Evolutionary conservation across 1,139 yeast species (phyloP).

Genomic region (Meyerozyma athensensis): DNA sequence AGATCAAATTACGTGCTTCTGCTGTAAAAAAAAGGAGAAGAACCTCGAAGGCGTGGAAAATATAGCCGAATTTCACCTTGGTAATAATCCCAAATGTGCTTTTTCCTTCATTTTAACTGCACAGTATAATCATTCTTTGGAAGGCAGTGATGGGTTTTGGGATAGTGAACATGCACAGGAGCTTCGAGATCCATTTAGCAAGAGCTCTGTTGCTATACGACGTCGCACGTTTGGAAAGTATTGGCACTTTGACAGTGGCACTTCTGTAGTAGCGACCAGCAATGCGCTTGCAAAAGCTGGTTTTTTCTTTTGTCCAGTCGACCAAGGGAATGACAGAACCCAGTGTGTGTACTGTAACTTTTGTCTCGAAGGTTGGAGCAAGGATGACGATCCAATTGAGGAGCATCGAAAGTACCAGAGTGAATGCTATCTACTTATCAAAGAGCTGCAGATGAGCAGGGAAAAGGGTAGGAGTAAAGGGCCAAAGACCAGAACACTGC

Average conservation of each 20-base stretch:
- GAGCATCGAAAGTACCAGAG: slow-evolving; percentile 47
- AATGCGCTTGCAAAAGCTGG: slow-evolving; percentile 47
- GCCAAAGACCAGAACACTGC: too few species aligned
- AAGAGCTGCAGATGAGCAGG: not conserved
- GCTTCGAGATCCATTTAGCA: slow-evolving; percentile 22
- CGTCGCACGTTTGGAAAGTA: slow-evolving; percentile 44
- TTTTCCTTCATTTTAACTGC: slow-evolving; percentile 30
- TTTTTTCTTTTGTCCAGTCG: slow-evolving; percentile 44
- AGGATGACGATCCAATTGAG: slow-evolving; percentile 55
- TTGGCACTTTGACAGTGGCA: slow-evolving; percentile 51
- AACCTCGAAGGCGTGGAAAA: slow-evolving; percentile 27
- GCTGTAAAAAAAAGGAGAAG: slow-evolving; percentile 49
- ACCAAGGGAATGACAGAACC: slow-evolving; percentile 55
- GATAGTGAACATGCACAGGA: slow-evolving; percentile 9
- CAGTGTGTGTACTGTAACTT: slow-evolving; percentile 69
- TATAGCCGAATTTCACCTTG: slow-evolving; percentile 42
- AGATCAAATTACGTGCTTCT: slow-evolving; percentile 56
- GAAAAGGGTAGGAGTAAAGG: too few species aligned
- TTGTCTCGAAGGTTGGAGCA: slow-evolving; percentile 69
- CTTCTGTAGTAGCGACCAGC: slow-evolving; percentile 34
- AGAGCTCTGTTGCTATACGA: slow-evolving; percentile 39
- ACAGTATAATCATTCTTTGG: slow-evolving; percentile 12
- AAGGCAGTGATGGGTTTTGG: slow-evolving; percentile 14
- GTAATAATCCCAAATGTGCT: slow-evolving; percentile 44
- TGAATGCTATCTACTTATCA: slow-evolving; percentile 42